Conservation (phyloP, 495 filamentous ascomycete species). For the Echria macrotheca region DNA sequence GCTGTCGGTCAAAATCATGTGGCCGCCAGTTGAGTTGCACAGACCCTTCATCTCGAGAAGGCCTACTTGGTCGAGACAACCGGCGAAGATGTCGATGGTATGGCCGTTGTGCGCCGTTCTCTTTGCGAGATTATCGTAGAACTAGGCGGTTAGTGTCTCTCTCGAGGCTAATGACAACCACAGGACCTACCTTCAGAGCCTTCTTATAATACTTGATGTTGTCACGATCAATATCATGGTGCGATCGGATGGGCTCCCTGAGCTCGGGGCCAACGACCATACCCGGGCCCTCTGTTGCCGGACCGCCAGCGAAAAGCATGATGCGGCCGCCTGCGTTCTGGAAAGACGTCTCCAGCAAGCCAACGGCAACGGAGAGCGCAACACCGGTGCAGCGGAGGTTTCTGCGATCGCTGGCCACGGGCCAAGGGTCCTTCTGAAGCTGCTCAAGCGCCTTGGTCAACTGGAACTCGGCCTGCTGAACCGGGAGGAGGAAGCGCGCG, state of each 20-base stretch:
- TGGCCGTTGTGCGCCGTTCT: constrained; percentile 94
- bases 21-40: constrained; percentile 90
- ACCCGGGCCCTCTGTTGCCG: constrained; percentile 93
- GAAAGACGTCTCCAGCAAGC: constrained; percentile 88
- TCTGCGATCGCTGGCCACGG: constrained; percentile 89
- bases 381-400: constrained; percentile 92
- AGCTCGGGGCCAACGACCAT: constrained; percentile 97
- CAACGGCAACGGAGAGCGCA: constrained; percentile 89
- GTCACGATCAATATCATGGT: constrained; percentile 98
- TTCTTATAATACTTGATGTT: constrained; percentile 99
- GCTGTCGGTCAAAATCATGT: constrained; percentile 98
- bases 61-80: constrained; percentile 97
- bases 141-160: too few species aligned
- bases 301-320: constrained; percentile 95
- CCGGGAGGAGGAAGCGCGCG: constrained; percentile 86
- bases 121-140: constrained; percentile 96
- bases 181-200: constrained; percentile 80
- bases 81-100: constrained; percentile 95
- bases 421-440: constrained; percentile 97
- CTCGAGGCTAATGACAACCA: too few species aligned
- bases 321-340: constrained; percentile 92
- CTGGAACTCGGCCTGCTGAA: constrained; percentile 96
- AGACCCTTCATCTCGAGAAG: constrained; percentile 98
- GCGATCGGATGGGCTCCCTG: constrained; percentile 93
- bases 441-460: constrained; percentile 96